Evolutionary conservation across 805 yeast genomes (phyloP), one percentile per base, ranked within the genome.

Genomic region (Kluyveromyces nonfermentans): DNA sequence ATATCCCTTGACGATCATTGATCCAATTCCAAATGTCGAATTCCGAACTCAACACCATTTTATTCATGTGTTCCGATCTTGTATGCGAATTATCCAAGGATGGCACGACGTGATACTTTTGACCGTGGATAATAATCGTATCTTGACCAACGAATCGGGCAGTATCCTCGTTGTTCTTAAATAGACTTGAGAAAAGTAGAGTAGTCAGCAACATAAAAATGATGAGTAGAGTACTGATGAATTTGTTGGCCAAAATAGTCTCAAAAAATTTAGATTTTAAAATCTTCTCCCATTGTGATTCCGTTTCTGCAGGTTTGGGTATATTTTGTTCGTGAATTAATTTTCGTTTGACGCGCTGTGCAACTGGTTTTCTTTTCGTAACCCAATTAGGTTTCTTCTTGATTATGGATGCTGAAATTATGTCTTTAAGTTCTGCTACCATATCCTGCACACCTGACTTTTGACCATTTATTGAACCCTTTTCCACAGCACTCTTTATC

Each of bases 401-500:
- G 12, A 31, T 45, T 17, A 50, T 41, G 14, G 43, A 43, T 10
- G 54, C 53, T 1, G 64, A 58, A 9, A 68, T 55, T 9, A 65
- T 59, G 4, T 52, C 54, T 40, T 57, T 60, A 5, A 69, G 25
- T 43, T 74, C 77, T 7, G 64, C 65, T 3, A 75, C 62, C 57
- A 82, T 50, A 1, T 71, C 64, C 5, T 46, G 50, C 42, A 75
- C 69, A 0, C 82, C 70, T 18, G 76, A 78, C 50, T 75, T 78
- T 59, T 85, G 95, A 0, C 93, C 94, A 34, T 80, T 78, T 45
- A 80, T 74, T 5, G 87, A 72, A 35, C 87, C 88, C 47, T 75
- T 83, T 55, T 85, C 94, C 49, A 85, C 77, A 0, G 84, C 78
- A 17, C 85, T 75, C 59, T 82, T 84, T 50, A 85, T 72, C 82